Base-by-base conservation (phyloP, 116 monocot species). In the Posidonia oceanica region DNA sequence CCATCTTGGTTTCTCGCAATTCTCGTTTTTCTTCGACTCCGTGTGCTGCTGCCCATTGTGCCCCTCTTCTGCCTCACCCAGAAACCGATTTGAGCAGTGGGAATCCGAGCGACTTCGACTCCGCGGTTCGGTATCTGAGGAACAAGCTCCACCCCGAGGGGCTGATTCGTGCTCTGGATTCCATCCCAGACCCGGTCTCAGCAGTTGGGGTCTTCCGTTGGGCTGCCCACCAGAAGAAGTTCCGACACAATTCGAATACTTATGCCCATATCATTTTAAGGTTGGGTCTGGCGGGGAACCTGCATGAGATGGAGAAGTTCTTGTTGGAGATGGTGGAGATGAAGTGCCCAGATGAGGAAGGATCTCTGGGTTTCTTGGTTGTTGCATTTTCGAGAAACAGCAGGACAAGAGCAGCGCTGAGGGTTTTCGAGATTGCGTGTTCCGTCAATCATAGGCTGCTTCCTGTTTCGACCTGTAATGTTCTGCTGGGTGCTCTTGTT, bases 311-410 rank as follows among this genome's bases (percentile, higher is more conserved):
- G 76, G 85, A 77, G 23, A 29, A 14, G 0, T 61, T 76, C 17
- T 59, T 87, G 81, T 70, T 73, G 38, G 86, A 90, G 67, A 82
- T 90, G 86, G 69, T 82, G 14, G 71, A 64, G 20, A 62, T 72
- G 44, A 67, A 80, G 21, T 67, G 11, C 44, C 69, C 73, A 44
- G 14, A 13, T 7, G 51, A 52, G 15, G 60, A 57, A n/a, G 15
- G 73, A 51, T 48, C 69, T 13, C 54, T 84, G 11, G 22, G 10
- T 39, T 72, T 14, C 38, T 36, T 86, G 73, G 62, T 86, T 7
- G 39, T 64, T 61, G 73, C 61, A 7, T 82, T 90, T 13, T 82
- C 72, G 14, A 40, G 39, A 7, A 77, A 71, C 11, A 23, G 73
- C 5, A 69, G 53, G 36, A 37, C 21, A 0, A 39, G 15, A 37